Conservation (phyloP, 2,329 filamentous ascomycete species). For the Grosmannia penicillata region DNA sequence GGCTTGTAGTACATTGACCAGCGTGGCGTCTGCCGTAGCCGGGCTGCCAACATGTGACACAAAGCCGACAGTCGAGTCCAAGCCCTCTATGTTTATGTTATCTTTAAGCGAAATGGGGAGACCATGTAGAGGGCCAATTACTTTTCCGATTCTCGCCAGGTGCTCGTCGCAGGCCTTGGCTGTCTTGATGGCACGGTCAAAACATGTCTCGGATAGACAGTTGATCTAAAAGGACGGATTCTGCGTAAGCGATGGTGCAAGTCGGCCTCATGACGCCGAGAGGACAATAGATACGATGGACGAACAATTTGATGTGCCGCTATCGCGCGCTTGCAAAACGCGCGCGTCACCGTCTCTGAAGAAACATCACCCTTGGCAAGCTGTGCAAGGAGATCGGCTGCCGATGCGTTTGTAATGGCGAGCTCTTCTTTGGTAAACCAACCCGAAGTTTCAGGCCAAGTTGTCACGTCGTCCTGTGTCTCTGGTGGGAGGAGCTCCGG, state of each 20-base stretch:
- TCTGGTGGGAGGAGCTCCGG: conserved; percentile 34
- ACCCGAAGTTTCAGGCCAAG: conserved; percentile 39
- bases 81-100: conserved; percentile 47
- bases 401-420: conserved; percentile 20
- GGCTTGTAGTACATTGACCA: conserved; percentile 25
- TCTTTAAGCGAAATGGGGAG: conserved; percentile 56
- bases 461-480: conserved; percentile 38
- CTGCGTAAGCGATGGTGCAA: not conserved
- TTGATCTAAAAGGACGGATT: conserved; percentile 25
- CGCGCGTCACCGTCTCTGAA: conserved; percentile 19
- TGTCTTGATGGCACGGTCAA: conserved; percentile 32
- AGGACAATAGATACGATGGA: no score
- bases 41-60: conserved; percentile 45
- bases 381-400: conserved; percentile 18
- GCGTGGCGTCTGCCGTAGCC: conserved; percentile 24
- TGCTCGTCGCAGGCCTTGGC: conserved; percentile 36
- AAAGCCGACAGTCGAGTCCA: conserved; percentile 50
- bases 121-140: conserved; percentile 48
- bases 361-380: conserved; percentile 22
- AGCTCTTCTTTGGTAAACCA: conserved; percentile 38
- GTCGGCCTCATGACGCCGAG: no score
- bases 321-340: conserved; percentile 23
- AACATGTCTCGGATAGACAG: conserved; percentile 37
- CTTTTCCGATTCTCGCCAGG: conserved; percentile 27
- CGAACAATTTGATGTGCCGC: conserved; percentile 24